Conservation (phyloP, 23 red algal genomes). For the Chondrus crispus region DNA sequence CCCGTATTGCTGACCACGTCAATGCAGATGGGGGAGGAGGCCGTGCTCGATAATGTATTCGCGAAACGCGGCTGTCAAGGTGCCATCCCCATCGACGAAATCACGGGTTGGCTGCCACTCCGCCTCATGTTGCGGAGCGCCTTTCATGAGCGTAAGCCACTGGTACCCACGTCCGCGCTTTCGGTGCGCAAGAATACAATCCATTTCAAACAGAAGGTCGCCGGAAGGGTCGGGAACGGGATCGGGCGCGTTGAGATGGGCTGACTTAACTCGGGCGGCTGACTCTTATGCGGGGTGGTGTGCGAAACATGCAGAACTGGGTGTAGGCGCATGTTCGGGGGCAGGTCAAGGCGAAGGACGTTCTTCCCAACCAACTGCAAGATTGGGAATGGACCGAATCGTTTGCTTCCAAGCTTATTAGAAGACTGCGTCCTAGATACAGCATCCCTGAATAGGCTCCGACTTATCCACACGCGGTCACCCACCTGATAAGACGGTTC, state of each 20-base stretch:
- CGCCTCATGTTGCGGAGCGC: not conserved
- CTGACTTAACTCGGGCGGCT: not conserved
- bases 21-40: not conserved
- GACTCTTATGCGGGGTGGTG: not conserved
- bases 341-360: not conserved
- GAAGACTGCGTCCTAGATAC: not conserved
- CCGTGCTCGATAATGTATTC: not conserved
- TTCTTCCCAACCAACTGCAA: not conserved
- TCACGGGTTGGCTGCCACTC: not conserved
- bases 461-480: not conserved
- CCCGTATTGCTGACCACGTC: not conserved
- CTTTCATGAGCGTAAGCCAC: not conserved
- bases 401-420: not conserved
- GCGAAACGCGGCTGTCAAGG: not conserved
- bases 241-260: not conserved
- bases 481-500: not conserved
- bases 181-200: not conserved
- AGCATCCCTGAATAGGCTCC: not conserved
- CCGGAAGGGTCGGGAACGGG: not conserved
- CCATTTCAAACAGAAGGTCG: not conserved
- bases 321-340: not conserved
- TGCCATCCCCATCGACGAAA: not conserved
- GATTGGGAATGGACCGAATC: not conserved
- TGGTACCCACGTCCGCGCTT: slow-evolving; percentile 1
- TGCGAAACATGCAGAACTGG: not conserved